Percentiles rank a stretch among this genome's conserved stretches.
Conservation (phyloP, 345 rosid genomes). For the Stellera chamaejasme region DNA sequence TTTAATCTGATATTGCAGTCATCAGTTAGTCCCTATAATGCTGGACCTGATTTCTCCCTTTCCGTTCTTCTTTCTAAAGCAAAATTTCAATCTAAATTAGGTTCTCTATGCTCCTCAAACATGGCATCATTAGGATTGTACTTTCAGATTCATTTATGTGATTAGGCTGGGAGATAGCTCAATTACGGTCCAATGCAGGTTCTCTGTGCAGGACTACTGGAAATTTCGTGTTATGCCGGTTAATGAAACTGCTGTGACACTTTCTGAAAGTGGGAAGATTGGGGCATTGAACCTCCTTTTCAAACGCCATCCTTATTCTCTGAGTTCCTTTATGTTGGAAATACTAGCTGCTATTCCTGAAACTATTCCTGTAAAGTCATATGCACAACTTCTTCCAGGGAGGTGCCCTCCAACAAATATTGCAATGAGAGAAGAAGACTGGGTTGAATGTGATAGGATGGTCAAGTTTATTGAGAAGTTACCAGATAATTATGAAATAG, state of each 20-base stretch:
- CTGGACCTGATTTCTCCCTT: too few species aligned
- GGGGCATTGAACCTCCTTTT: conserved; percentile 89
- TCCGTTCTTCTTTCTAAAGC: too few species aligned
- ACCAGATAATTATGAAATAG: conserved; percentile 42
- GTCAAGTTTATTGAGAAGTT: conserved; percentile 42
- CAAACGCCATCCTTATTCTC: conserved; percentile 91
- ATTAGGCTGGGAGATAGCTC: conserved; percentile 29
- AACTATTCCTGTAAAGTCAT: conserved; percentile 79
- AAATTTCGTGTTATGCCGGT: conserved; percentile 69
- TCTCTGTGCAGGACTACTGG: conserved; percentile 73
- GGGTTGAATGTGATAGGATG: conserved; percentile 95
- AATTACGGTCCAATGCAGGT: conserved; percentile 65
- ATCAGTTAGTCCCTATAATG: too few species aligned
- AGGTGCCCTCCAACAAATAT: conserved; percentile 51
- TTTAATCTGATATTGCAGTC: too few species aligned
- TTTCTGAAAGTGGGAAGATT: conserved; percentile 91
- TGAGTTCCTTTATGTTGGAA: conserved; percentile 52
- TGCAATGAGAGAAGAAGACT: conserved; percentile 85
- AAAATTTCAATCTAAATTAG: too few species aligned
- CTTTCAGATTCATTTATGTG: conserved; percentile 1
- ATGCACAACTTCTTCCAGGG: conserved; percentile 94
- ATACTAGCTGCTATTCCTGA: conserved; percentile 83
- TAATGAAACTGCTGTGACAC: conserved; percentile 58
- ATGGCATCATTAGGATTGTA: too few species aligned
- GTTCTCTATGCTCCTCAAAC: too few species aligned